These are phyloP conservation scores for Bretziella fagacearum DNA, from an alignment of 2,329 filamentous ascomycete genomes.

Conservation along the genomic window DNA sequence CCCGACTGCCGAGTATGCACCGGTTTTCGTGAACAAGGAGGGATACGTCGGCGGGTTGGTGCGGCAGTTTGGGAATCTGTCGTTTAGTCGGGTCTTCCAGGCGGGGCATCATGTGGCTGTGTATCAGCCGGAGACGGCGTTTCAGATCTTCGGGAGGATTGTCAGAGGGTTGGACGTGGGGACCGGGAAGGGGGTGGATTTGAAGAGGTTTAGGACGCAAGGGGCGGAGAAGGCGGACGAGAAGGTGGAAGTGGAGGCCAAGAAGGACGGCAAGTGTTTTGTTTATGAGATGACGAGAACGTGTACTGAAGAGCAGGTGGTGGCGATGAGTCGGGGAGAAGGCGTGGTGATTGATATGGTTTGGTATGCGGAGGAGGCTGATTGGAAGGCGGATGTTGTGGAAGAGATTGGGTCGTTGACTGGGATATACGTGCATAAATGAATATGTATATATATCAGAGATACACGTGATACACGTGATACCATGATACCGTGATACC, in stretches of 20 bases:
- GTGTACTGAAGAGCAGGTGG: constrained; percentile 31
- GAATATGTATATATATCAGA: not conserved
- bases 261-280: constrained; percentile 38
- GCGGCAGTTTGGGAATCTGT: constrained; percentile 59
- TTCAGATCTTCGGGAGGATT: constrained; percentile 44
- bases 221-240: not conserved
- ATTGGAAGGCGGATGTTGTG: not conserved
- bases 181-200: constrained; percentile 35
- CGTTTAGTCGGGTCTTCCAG: constrained; percentile 49
- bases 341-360: constrained; percentile 8
- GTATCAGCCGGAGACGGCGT: constrained; percentile 42
- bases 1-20: constrained; percentile 49
- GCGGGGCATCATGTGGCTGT: constrained; percentile 46
- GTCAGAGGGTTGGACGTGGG: constrained; percentile 38
- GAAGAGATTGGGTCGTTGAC: not conserved
- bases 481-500: not conserved
- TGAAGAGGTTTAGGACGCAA: constrained; percentile 24
- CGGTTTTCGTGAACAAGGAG: constrained; percentile 46
- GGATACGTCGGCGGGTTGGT: constrained; percentile 55
- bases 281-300: constrained; percentile 33
- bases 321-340: not conserved
- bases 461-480: not conserved
- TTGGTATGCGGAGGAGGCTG: constrained; percentile 5
- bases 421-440: constrained; percentile 5
- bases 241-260: not conserved